Percentiles rank a stretch among this genome's conserved stretches.
Evolutionary conservation across 768 basidiomycete species (phyloP).

Genomic region (Jaapia argillacea): DNA sequence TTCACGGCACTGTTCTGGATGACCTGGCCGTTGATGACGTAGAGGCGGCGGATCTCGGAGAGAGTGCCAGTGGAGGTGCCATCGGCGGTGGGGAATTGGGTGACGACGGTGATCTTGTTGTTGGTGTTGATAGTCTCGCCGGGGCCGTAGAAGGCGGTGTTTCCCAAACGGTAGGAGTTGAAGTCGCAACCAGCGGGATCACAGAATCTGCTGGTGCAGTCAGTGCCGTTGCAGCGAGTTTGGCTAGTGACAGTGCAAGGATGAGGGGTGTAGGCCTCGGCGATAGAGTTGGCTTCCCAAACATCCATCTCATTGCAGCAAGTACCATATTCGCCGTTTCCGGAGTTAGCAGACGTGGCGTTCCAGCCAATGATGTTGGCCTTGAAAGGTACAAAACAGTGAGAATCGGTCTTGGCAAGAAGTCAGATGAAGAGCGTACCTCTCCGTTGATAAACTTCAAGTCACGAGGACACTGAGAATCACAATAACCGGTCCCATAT

Average conservation of each 20-base stretch:
- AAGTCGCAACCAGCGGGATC: slow-evolving; percentile 58
- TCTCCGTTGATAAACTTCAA: too few species aligned
- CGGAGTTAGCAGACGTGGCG: slow-evolving; percentile 30
- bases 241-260: slow-evolving; percentile 44
- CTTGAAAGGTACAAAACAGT: slow-evolving; percentile 17
- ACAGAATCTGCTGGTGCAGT: slow-evolving; percentile 37
- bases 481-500: slow-evolving; percentile 53
- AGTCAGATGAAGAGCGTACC: slow-evolving; percentile 27
- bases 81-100: too few species aligned
- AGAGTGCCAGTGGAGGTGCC: too few species aligned
- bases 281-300: too few species aligned
- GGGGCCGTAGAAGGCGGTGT: slow-evolving; percentile 35
- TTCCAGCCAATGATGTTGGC: slow-evolving; percentile 37
- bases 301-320: slow-evolving; percentile 51
- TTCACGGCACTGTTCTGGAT: slow-evolving; percentile 39
- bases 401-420: not conserved
- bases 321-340: slow-evolving; percentile 31
- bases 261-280: too few species aligned
- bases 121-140: slow-evolving; percentile 40
- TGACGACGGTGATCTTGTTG: slow-evolving; percentile 36
- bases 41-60: too few species aligned
- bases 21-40: slow-evolving; percentile 42
- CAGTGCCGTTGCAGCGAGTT: slow-evolving; percentile 31
- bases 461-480: slow-evolving; percentile 45
- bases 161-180: slow-evolving; percentile 51